These are phyloP conservation scores for Biscutella laevigata DNA, from an alignment of 441 rosid genomes.

Conservation along the genomic window DNA sequence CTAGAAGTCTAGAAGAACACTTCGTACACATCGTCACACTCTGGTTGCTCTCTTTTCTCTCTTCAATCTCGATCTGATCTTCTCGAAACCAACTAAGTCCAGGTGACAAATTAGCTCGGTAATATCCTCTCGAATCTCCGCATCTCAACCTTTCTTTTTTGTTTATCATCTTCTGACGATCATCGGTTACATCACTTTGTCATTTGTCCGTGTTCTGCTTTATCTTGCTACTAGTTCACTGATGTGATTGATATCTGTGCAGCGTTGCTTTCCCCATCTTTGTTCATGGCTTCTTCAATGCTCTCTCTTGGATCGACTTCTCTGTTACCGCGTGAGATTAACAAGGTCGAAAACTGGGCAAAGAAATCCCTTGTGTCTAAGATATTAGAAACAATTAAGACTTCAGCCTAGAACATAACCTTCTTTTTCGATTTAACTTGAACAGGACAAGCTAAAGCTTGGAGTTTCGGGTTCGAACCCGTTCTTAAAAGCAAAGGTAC, in stretches of 20 bases:
- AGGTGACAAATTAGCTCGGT: constrained; percentile 1
- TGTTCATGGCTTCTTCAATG: constrained; percentile 55
- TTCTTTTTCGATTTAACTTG: constrained; percentile 8
- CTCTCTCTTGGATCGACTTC: constrained; percentile 48
- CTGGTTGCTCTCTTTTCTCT: not conserved
- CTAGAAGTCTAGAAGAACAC: too few relatives aligned
- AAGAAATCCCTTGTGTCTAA: too few relatives aligned
- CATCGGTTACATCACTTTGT: not conserved
- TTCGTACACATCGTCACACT: constrained; percentile 17
- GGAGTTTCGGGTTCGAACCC: constrained; percentile 36
- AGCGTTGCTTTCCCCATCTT: not conserved
- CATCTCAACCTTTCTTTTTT: not conserved
- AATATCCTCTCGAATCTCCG: not conserved
- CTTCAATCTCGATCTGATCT: constrained; percentile 24
- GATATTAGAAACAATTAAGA: too few relatives aligned
- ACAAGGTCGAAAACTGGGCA: too few relatives aligned
- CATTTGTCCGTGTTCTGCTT: too few relatives aligned
- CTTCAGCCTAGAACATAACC: too few relatives aligned
- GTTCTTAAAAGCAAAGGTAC: constrained; percentile 47
- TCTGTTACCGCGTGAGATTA: constrained; percentile 33
- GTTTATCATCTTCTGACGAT: not conserved
- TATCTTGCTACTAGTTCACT: too few relatives aligned
- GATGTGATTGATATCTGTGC: constrained; percentile 22
- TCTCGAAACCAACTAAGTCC: not conserved
- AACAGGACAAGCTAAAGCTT: constrained; percentile 51